Conservation (phyloP, 306 rosid species). For the Castanea mollissima region DNA sequence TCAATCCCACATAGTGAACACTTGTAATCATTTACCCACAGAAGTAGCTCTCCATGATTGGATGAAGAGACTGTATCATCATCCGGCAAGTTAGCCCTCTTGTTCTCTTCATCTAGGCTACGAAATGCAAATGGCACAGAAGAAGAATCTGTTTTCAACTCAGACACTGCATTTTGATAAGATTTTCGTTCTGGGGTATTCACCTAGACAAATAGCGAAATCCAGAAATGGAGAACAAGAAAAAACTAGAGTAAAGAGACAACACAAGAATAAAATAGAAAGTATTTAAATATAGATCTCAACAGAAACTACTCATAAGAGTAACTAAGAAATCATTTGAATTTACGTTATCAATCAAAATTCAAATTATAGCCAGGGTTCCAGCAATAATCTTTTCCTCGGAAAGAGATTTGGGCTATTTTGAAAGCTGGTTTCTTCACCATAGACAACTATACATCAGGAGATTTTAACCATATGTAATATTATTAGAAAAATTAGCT, state of each 20-base stretch:
- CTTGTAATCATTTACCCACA: slow-evolving; percentile 76
- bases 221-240: not conserved
- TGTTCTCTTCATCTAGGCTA: slow-evolving; percentile 22
- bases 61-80: slow-evolving; percentile 34
- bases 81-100: slow-evolving; percentile 18
- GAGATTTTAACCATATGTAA: not conserved
- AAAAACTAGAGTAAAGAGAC: not conserved
- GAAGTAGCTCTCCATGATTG: slow-evolving; percentile 29
- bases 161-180: slow-evolving; percentile 10
- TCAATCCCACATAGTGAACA: slow-evolving; percentile 87
- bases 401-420: not conserved
- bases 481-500: not conserved
- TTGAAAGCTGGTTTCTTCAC: not conserved
- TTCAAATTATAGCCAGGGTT: not conserved
- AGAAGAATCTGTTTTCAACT: slow-evolving; percentile 33
- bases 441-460: not conserved
- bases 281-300: not conserved
- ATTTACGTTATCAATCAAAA: not conserved
- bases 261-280: not conserved
- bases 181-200: slow-evolving; percentile 22
- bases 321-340: not conserved
- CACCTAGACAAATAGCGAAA: slow-evolving; percentile 30
- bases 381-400: not conserved
- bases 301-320: not conserved
- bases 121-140: slow-evolving; percentile 30